phyloP scores from a whole-genome alignment of 2,329 filamentous ascomycete genomes.

The Fusarium scirpi region DNA sequence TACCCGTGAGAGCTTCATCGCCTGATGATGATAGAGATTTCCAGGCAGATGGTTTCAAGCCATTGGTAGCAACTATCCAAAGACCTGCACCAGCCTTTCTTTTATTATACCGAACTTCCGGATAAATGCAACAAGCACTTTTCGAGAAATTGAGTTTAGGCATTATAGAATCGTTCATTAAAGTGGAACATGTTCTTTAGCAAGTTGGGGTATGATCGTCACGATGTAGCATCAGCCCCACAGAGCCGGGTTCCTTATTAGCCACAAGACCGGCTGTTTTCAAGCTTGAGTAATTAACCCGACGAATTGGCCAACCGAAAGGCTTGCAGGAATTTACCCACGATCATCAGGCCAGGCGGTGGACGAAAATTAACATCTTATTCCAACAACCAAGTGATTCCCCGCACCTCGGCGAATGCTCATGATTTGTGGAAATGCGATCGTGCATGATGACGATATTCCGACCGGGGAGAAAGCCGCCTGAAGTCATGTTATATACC shows the following conservation, averaged over 20 bases:
- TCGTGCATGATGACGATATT: not conserved
- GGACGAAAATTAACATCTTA: not conserved
- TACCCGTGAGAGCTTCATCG: constrained; percentile 18
- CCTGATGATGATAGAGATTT: not conserved
- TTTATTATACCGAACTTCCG: constrained; percentile 16
- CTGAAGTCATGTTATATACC: not conserved
- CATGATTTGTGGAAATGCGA: constrained; percentile 4
- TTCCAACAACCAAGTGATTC: not conserved
- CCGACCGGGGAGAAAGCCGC: not conserved
- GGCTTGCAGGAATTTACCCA: not conserved
- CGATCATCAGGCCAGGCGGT: constrained; percentile 14
- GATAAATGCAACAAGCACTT: constrained; percentile 8
- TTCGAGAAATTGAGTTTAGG: constrained; percentile 21
- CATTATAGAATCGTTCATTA: constrained; percentile 6
- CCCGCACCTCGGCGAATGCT: not conserved
- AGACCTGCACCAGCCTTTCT: not conserved
- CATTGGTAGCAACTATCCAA: not conserved
- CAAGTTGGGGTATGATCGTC: constrained; percentile 24
- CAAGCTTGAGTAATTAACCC: not conserved
- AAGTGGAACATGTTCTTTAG: constrained; percentile 15
- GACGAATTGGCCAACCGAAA: constrained; percentile 6
- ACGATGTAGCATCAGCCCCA: constrained; percentile 19
- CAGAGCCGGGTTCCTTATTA: constrained; percentile 28
- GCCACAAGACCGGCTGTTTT: constrained; percentile 25
- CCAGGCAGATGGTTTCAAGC: not conserved